These are phyloP conservation scores for Fusarium floridanum DNA, from an alignment of 2,329 filamentous ascomycete genomes.

Conservation along the genomic window DNA sequence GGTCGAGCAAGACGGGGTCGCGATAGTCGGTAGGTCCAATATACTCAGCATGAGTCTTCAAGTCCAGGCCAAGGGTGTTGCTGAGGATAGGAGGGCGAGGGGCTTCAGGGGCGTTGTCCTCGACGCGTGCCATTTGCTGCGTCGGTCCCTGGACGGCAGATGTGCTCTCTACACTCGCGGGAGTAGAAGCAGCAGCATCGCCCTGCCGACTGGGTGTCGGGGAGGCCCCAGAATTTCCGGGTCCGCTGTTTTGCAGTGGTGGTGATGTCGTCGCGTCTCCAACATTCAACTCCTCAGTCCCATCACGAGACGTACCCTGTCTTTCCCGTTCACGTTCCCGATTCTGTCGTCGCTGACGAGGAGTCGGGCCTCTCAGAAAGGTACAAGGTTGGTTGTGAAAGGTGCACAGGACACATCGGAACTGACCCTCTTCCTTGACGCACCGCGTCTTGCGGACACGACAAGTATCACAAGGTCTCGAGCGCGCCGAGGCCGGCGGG, in stretches of 20 bases:
- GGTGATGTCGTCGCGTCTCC: constrained; percentile 34
- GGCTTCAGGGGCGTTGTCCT: constrained; percentile 32
- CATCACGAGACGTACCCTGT: constrained; percentile 31
- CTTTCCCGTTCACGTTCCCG: constrained; percentile 39
- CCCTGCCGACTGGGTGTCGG: constrained; percentile 43
- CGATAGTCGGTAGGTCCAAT: constrained; percentile 71
- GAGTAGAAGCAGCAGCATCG: constrained; percentile 40
- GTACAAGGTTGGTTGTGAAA: constrained; percentile 77
- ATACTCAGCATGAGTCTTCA: constrained; percentile 71
- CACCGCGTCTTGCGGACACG: constrained; percentile 75
- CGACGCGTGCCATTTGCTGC: constrained; percentile 32
- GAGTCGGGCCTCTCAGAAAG: constrained; percentile 62
- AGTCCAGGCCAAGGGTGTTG: constrained; percentile 66
- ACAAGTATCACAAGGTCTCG: constrained; percentile 73
- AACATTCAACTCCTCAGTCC: constrained; percentile 23
- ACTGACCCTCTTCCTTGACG: constrained; percentile 70
- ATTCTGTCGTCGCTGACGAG: constrained; percentile 47
- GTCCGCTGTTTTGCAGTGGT: constrained; percentile 13
- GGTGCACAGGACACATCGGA: constrained; percentile 72
- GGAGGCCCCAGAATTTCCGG: constrained; percentile 27
- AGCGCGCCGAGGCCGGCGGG: constrained; percentile 26
- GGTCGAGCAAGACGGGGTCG: constrained; percentile 68
- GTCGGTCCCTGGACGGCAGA: constrained; percentile 16
- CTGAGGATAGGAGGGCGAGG: constrained; percentile 51
- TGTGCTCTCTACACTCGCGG: constrained; percentile 41